Evolutionary conservation across 345 rosid genomes (phyloP), one percentile per base, ranked within the genome.

Genomic region (Linum lewisii): DNA sequence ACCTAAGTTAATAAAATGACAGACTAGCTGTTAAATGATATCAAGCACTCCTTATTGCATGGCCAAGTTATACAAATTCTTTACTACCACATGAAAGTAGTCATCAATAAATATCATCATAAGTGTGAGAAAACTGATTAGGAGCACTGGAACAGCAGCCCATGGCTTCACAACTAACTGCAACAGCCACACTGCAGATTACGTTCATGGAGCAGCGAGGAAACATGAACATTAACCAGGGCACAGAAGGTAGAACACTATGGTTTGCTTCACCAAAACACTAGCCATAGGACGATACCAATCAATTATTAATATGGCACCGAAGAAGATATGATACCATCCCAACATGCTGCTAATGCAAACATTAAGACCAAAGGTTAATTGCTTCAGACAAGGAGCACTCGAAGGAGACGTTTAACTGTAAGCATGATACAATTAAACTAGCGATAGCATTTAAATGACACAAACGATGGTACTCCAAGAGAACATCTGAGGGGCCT

Each of bases 1-100:
- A 90, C 95, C 99, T 93, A 76, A 3, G 47, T 11, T 6, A 18
- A 23, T 11, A 60, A 58, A 20, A 64, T 50, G 37, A 51, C 56
- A 23, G 20, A 19, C 57, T 51, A 61, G 38, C 63, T 53, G 23
- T 20, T 52, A 52, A 23, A 52, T 52, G 24, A 42, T 42, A 42
- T 42, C 47, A 11, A 42, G 14, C 47, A 42, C 47, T 11, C 18
- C 47, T 42, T 11, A 3, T 7, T 7, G 14, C 47, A 42, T 42
- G 47, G 13, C 47, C 9, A 1, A 7, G 18, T 11, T 16, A 42
- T 42, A 42, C 47, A 42, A 42, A 1, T 11, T 16, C 15, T 16
- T 11, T 42, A 11, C 14, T 7, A 42, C 16, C 2, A 16, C 47
- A 42, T 42, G 4, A 42, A 3, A 42, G 14, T 42, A 42, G 13